These are phyloP conservation scores for Spergularia marina DNA, from an alignment of 148 eudicot genomes.

Conservation along the genomic window DNA sequence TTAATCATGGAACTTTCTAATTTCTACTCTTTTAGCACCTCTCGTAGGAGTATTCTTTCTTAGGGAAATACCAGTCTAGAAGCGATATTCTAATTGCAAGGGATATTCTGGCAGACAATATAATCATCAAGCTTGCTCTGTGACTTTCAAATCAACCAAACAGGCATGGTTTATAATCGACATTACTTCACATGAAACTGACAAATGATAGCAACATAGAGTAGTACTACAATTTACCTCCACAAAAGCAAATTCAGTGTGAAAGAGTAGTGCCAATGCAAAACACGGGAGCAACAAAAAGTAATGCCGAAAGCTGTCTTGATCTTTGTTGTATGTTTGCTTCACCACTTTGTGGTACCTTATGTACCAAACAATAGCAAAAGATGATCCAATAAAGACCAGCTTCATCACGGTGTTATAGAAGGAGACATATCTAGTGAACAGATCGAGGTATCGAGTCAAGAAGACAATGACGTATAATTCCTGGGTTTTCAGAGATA, in stretches of 20 bases:
- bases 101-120: not conserved
- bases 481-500: conserved; percentile 60
- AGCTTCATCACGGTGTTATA: conserved; percentile 57
- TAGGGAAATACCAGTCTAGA: not conserved
- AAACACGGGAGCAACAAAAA: conserved; percentile 39
- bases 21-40: not conserved
- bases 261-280: conserved; percentile 45
- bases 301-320: conserved; percentile 51
- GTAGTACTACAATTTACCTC: conserved; percentile 33
- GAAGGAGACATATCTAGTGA: conserved; percentile 39
- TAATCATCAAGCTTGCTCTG: not conserved
- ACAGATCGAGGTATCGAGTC: conserved; percentile 53
- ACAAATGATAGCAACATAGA: not conserved
- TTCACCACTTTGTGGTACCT: conserved; percentile 51
- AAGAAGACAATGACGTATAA: conserved; percentile 45
- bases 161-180: not conserved
- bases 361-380: conserved; percentile 58
- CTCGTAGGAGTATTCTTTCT: not conserved
- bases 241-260: conserved; percentile 30
- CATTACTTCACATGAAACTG: not conserved
- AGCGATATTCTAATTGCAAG: not conserved
- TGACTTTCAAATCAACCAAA: not conserved
- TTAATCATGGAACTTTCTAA: not conserved
- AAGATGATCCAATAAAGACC: conserved; percentile 47
- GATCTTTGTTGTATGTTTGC: conserved; percentile 44